Base-by-base conservation (phyloP, 2,329 filamentous ascomycete species). In the Geosmithia flava region DNA sequence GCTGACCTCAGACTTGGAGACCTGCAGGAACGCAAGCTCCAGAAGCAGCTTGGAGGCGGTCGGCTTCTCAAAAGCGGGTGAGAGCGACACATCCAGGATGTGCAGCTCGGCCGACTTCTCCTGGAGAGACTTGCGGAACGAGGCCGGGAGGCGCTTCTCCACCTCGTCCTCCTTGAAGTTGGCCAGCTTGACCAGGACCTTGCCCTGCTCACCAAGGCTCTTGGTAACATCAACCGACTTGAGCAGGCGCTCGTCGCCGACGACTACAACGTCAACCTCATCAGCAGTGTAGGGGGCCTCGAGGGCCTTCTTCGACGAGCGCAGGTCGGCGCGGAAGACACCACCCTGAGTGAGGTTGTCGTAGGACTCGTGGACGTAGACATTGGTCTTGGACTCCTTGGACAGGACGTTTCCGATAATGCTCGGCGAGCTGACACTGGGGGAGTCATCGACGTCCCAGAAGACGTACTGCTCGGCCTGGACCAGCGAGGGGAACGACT, bases 141-240 rank as follows among this genome's bases (percentile, higher is more conserved):
- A 63, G 39, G 75, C 72, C 2, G 87, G 79, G 6, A 98, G 71
- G 56, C 86, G 83, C 76, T 94, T 95, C 70, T 97, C 91, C 7
- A 90, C 64, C 37, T 96, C 89, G 43, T 94, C 91, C 47, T 88
- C 80, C 68, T 95, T 95, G 63, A 87, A 80, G 55, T 81, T 83
- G 27, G 87, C 76, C 20, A 93, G 75, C 58, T 82, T 86, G 42
- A 96, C 59, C 48, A 96, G 75, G 43, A 96, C 65, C 53, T 81
- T 83, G 48, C 85, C 85, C 47, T 80, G 79, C 41, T 76, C 58
- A 67, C 85, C 87, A 52, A 91, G 69, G 46, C 76, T 81, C 53
- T 80, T 75, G 37, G 90, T 62, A 20, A 94, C 70, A 54, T 91
- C 81, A 49, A 96, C 74, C 20, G 88, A 81, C 54, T 84, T 81